These are phyloP conservation scores for Macaranga tanarius DNA, from an alignment of 441 rosid genomes.

Conservation along the genomic window DNA sequence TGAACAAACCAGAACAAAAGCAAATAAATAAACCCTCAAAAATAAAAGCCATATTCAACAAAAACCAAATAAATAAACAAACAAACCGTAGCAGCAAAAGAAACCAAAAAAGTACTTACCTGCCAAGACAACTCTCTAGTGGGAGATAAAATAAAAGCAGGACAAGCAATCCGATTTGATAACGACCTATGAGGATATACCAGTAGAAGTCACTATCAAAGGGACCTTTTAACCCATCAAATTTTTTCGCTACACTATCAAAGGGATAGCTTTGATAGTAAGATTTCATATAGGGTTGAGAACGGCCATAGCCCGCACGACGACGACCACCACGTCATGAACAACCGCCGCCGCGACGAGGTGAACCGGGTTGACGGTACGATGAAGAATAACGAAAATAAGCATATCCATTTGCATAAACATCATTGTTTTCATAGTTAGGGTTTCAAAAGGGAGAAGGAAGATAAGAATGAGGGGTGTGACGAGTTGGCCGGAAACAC, in stretches of 20 bases:
- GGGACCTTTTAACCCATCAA: constrained; percentile 37
- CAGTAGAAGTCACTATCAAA: too few relatives aligned
- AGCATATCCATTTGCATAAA: too few relatives aligned
- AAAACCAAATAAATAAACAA: background rate
- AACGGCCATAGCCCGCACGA: constrained; percentile 16
- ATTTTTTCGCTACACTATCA: constrained; percentile 16
- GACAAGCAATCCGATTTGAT: constrained; percentile 34
- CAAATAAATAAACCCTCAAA: too few relatives aligned
- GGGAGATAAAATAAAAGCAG: constrained; percentile 52
- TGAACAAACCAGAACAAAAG: constrained; percentile 8
- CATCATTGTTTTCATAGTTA: too few relatives aligned
- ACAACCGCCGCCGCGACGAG: constrained; percentile 1
- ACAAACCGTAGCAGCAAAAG: too few relatives aligned
- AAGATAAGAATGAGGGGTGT: too few relatives aligned
- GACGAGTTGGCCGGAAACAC: too few relatives aligned
- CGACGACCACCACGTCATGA: background rate
- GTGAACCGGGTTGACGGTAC: constrained; percentile 6
- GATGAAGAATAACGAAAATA: background rate
- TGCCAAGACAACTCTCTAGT: constrained; percentile 60
- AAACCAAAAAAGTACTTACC: constrained; percentile 26
- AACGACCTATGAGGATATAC: too few relatives aligned
- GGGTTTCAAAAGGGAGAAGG: too few relatives aligned
- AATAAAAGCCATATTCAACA: background rate
- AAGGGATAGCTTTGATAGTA: background rate
- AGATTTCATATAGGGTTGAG: background rate